Base-by-base conservation (phyloP, 1,284 basidiomycete species). In the Heterobasidion occidentale region DNA sequence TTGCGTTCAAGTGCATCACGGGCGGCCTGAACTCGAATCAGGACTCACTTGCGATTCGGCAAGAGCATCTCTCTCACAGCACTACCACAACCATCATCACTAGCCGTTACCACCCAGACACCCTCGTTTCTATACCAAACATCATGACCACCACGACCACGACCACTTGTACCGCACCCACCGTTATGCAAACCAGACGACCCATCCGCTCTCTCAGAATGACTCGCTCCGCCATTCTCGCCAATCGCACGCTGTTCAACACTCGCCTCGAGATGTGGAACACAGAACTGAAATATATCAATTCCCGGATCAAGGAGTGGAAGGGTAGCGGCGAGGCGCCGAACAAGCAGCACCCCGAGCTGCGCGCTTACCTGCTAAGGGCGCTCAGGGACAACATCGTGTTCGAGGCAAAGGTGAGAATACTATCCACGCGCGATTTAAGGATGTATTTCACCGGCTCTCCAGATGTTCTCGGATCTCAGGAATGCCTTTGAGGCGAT, bases 331-430 rank as follows among this genome's bases (percentile, higher is more conserved):
- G 52, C 52, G 19, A 44, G 14, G 34, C 36, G 11, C 12, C 33
- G 42, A 45, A 45, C 38, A 20, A 20, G 38, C 27, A 36, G 19
- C 42, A 52, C 51, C 51, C 36, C 2, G 48, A 50, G 27, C 51
- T 52, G 51, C 51, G 51, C 51, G 51, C 52, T 4, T 53, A 33
- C 34, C 42, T 53, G 12, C 17, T 53, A 42, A 44, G 42, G 52
- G 44, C 52, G 20, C 35, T 53, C 19, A 19, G 38, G 11, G 52
- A 53, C 7, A 35, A 45, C 19, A 46, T 53, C 19, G 42, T 46
- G 4, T 38, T 53, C 38, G 52, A 53, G 42, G 42, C 20, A 20
- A 20, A 45, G 52, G 52, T 53, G 19, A 14, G 35, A 33, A 1
- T 36, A 17, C 8, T n/a, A 42, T 42, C 38, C 11, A 42, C 4